Evolutionary conservation across 2,329 filamentous ascomycete genomes (phyloP), one percentile per base, ranked within the genome.

Genomic region (Penicillium sp.): DNA sequence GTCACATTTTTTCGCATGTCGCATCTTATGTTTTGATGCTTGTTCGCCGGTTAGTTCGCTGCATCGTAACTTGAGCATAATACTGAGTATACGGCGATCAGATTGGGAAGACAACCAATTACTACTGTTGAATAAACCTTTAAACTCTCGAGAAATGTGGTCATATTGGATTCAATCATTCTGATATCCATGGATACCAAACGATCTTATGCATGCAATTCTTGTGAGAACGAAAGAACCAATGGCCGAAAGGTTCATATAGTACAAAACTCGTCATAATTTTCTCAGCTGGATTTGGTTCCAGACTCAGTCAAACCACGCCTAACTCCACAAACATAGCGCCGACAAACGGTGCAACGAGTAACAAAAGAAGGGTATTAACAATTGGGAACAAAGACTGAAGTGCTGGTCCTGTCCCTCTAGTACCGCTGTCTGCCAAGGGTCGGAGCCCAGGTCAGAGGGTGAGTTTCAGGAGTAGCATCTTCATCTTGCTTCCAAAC

Each of bases 401-500:
- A 40, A 49, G 21, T 24, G 46, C 51, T 32, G 38, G 39, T 39
- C 18, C 36, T 34, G 29, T 36, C 18, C 22, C 32, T 59, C 67
- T 81, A 91, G 70, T 83, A 94, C 73, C 92, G 94, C 71, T 89
- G 85, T 67, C 89, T 82, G 14, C 86, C 86, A 52, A 96, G 73
- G 1, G 85, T 90, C 21, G 92, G 92, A 68, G 90, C 91, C 94
- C 94, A 99, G 43, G 95, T 88, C 42, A 99, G 75, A 2, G 94
- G 94, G 75, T 97, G 92, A 1, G 89, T 90, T 72, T 97, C 91
- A 36, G 89, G 89, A 0, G 93, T 97, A 16, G 94, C 94, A 49
- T 88, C 85, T 44, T 95, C 91, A 71, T 99, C 94, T 63, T 88
- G 89, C 74, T 92, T 95, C 94, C 94, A 99, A 54, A 99, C 86